phyloP scores from a whole-genome alignment of 352 stramenopile species.

The Phytopythium delawarense region DNA sequence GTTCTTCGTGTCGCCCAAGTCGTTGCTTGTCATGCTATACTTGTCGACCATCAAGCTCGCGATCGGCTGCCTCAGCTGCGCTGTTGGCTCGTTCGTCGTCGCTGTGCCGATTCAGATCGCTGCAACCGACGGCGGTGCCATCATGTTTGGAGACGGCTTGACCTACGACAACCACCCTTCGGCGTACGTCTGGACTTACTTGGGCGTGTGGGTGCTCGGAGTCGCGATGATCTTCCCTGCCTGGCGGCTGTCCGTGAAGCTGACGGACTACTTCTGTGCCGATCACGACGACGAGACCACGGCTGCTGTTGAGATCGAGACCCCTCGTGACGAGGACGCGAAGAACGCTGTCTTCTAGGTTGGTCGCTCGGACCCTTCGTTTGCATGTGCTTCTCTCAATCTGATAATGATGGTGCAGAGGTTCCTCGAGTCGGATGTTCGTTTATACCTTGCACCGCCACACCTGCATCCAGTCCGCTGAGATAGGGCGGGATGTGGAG shows the following conservation, averaged over 20 bases:
- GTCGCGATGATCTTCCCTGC: conserved; percentile 4
- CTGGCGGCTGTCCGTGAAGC: conserved; percentile 10
- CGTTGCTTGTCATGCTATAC: conserved; percentile 35
- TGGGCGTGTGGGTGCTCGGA: conserved; percentile 7
- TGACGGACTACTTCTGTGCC: conserved; percentile 9
- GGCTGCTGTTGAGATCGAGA: not conserved
- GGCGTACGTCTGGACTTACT: conserved; percentile 8
- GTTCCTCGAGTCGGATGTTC: not conserved
- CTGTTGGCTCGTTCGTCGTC: conserved; percentile 19
- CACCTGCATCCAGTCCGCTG: not conserved
- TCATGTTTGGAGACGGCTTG: conserved; percentile 9
- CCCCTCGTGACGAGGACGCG: not conserved
- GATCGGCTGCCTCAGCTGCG: conserved; percentile 25
- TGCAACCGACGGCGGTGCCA: conserved; percentile 9
- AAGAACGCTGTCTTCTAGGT: not conserved
- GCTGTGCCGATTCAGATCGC: conserved; percentile 33
- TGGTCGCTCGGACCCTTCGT: not conserved
- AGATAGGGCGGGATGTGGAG: not conserved
- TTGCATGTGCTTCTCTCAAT: not conserved
- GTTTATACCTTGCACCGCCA: no score
- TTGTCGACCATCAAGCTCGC: conserved; percentile 40
- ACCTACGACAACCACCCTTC: conserved; percentile 9
- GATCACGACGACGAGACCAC: conserved; percentile 1
- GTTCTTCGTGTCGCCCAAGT: conserved; percentile 23
- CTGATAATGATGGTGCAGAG: not conserved